A percentile compares a stretch with the other conserved stretches of the same genome.
Conservation (phyloP, 225 moss, liverwort and hornwort species). For the Sphagnum tenellum region DNA sequence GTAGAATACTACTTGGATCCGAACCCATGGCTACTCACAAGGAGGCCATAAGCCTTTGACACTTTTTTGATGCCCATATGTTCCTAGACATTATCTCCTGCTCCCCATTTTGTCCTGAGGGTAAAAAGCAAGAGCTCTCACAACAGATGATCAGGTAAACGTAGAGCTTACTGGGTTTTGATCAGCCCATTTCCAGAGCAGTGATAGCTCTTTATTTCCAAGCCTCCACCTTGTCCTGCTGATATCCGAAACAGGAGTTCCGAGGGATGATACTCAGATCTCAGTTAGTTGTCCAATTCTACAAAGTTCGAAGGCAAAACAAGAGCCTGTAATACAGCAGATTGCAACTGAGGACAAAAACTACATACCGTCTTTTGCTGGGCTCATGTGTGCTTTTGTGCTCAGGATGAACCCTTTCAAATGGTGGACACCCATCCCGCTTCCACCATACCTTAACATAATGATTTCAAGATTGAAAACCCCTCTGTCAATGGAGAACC, state of each 20-base stretch:
- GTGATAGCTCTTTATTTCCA: slow-evolving; percentile 86
- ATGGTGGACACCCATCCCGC: slow-evolving; percentile 93
- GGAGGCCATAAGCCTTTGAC: too few species aligned
- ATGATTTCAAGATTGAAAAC: too few species aligned
- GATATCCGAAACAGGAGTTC: too few species aligned
- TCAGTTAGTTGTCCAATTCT: not conserved
- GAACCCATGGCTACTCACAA: too few species aligned
- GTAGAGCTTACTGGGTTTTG: slow-evolving; percentile 49
- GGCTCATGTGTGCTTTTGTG: slow-evolving; percentile 24
- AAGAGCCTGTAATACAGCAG: not conserved
- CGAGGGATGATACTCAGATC: too few species aligned
- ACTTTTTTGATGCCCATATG: too few species aligned
- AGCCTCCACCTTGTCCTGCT: slow-evolving; percentile 73
- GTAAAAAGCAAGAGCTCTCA: not conserved
- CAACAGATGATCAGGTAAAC: not conserved
- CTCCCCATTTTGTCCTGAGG: too few species aligned
- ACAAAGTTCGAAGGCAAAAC: not conserved
- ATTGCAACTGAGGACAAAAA: slow-evolving; percentile 3
- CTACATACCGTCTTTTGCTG: slow-evolving; percentile 28
- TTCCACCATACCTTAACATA: slow-evolving; percentile 76
- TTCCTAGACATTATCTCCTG: too few species aligned
- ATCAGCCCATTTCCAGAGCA: slow-evolving; percentile 98
- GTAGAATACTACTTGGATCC: too few species aligned
- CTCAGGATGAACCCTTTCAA: slow-evolving; percentile 55
- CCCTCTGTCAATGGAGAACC: too few species aligned